Base-by-base conservation (phyloP, 805 yeast species). In the Naumovozyma baii region DNA sequence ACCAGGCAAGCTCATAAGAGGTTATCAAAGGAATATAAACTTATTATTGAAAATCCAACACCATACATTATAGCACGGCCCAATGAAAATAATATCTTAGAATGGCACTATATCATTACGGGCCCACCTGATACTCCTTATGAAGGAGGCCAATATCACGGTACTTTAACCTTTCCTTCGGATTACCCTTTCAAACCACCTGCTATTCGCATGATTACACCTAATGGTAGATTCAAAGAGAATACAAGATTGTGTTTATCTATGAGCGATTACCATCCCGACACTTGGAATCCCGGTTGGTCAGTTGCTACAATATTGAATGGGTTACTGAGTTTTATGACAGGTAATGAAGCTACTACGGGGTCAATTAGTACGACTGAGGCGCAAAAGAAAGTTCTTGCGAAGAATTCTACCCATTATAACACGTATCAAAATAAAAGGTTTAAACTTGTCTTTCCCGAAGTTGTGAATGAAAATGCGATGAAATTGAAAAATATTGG, bases 241-340 rank as follows among this genome's bases (percentile, higher is more conserved):
- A 83, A 83, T 57, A 77, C 85, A 3, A 66, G 94, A 34, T 69
- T 87, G 22, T 87, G 96, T 62, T 66, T 87, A 36, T 77, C 86
- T 17, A 86, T 87, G 80, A 79, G 90, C 51, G 96, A 87, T 63
- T 87, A 76, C 60, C 96, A 87, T 51, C 95, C 94, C 3, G 90
- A 85, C 57, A 68, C 81, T 1, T 87, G 96, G 96, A 86, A 87
- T 60, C 96, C 96, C 1, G 85, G 94, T 3, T 87, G 96, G 96
- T 77, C 85, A 33, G 95, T 87, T 22, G 70, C 84, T 31, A 86
- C 96, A 0, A 87, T 87, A 16, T 68, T 87, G 49, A 83, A 78
- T 10, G 96, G 96, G 0, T 65, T 87, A 28, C 65, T 87, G 47
- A 83, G 94, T 54, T 87, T 87, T 54, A 87, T 87, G 96, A 84